These are phyloP conservation scores for Arthrocladium fulminans DNA, from an alignment of 2,329 filamentous ascomycete genomes.

Conservation along the genomic window DNA sequence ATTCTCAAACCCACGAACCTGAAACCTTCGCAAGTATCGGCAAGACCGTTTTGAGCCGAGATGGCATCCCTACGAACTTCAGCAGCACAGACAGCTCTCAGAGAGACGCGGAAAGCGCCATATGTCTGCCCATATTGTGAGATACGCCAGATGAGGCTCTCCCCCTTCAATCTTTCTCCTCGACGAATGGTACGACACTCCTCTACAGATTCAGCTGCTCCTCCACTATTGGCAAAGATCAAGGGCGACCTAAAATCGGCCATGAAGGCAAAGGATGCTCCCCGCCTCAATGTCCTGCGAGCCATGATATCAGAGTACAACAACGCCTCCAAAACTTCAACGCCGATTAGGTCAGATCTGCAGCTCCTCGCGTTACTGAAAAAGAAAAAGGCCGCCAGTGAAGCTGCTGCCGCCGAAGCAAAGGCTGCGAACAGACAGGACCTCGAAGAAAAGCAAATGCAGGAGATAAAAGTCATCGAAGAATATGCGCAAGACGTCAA, in stretches of 20 bases:
- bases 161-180: not conserved
- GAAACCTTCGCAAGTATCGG: no score
- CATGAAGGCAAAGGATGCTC: constrained; percentile 42
- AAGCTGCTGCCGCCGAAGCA: constrained; percentile 36
- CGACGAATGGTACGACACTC: constrained; percentile 17
- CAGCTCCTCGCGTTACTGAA: constrained; percentile 39
- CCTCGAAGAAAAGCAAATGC: constrained; percentile 38
- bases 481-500: constrained; percentile 37
- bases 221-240: constrained; percentile 38
- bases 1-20: not conserved
- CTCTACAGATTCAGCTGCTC: constrained; percentile 30
- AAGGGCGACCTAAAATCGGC: constrained; percentile 40
- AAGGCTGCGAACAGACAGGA: constrained; percentile 34
- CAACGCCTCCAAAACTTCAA: constrained; percentile 39
- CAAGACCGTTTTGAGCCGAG: not conserved
- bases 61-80: constrained; percentile 10
- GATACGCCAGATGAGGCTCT: not conserved
- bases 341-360: constrained; percentile 39
- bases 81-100: not conserved
- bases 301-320: constrained; percentile 42
- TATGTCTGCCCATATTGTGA: constrained; percentile 14
- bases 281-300: constrained; percentile 40
- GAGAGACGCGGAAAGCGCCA: not conserved
- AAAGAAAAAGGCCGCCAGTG: constrained; percentile 33
- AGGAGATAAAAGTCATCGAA: constrained; percentile 35